Evolutionary conservation across 2,329 filamentous ascomycete genomes (phyloP), one percentile per base, ranked within the genome.

Genomic region (Cadophora luteo-olivacea): DNA sequence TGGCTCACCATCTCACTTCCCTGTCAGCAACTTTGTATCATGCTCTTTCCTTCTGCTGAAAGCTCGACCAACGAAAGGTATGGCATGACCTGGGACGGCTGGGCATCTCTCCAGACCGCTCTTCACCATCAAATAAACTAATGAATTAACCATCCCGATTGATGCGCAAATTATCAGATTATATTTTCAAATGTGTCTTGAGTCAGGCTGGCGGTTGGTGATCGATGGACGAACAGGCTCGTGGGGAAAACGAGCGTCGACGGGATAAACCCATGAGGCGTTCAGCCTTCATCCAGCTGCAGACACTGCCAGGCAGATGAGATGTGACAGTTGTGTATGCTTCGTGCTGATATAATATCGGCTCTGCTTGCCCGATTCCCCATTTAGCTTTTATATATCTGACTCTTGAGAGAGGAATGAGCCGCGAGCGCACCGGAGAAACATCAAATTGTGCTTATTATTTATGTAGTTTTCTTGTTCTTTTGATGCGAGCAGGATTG

Each of bases 221-320:
- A 14, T 38, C 36, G 36, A 38, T 38, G 36, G 36, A 38, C 16
- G 32, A 57, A 57, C 54, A 57, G 22, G 55, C 55, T 58, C 33
- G 55, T 58, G 55, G 55, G 55, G n/a, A 58, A 0, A 38, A 58
- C 55, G 55, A 38, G 55, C 32, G 19, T 19, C 32, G 24, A 58
- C 55, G 55, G 55, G 22, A 58, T n/a, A 58, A 38, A 58, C 33
- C 55, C 32, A 58, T 58, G 55, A 58, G 55, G 32, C 55, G 55
- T 58, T 58, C 19, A 58, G 55, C 55, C 19, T 32, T 58, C 32
- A 57, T 7, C 29, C 33, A 33, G 14, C 51, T 25, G 12, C 38
- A 41, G 12, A 45, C 41, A 45, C 4, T 19, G 14, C 14, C 52
- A 32, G 24, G 5, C 52, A 33, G 29, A 55, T 29, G 14, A n/a